Base-by-base conservation (phyloP, 148 eudicot species). In the Nepenthes mirabilis region DNA sequence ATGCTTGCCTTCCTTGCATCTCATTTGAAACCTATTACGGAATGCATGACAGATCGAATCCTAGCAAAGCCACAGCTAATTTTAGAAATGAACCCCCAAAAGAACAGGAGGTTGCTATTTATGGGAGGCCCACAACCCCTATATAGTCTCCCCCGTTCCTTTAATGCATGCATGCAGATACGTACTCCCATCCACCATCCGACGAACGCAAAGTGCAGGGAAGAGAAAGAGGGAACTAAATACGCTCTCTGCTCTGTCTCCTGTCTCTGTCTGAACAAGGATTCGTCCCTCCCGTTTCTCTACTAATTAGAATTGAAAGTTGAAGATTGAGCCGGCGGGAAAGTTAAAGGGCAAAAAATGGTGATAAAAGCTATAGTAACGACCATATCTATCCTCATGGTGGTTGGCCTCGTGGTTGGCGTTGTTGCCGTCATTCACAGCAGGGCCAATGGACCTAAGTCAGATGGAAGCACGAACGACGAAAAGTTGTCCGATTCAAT, bases 371-470 rank as follows among this genome's bases (percentile, higher is more conserved):
- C 78, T 2, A 72, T 73, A 2, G 69, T 71, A 11, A 67, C 84
- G 0, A 52, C 73, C 34, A 69, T 75, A 47, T 80, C 88, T 43
- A 47, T 83, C 13, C 56, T 83, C 8, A 71, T 78, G 52, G 75
- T 83, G 54, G 79, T 83, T 8, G 88, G 84, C 1, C 74, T 80
- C 0, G 77, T 81, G 14, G 43, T 76, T 11, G 83, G 83, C 8
- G 80, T 76, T 34, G 80, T 76, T 11, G 80, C 55, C 0, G 70
- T 70, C 5, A 61, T 80, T n/a, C 68, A 74, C 4, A 60, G 8
- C 13, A 60, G 58, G 1, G 59, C 55, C 33, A 68, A 55, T 6
- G 61, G 34, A 32, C 7, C 32, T 9, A 6, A 14, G 7, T 14
- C 32, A 14, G 67, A 1, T 10, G 50, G 9, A 1, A 14, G 34